A percentile compares a stretch with the other conserved stretches of the same genome.
phyloP scores from a whole-genome alignment of 441 rosid species.

The Populus hybrid region DNA sequence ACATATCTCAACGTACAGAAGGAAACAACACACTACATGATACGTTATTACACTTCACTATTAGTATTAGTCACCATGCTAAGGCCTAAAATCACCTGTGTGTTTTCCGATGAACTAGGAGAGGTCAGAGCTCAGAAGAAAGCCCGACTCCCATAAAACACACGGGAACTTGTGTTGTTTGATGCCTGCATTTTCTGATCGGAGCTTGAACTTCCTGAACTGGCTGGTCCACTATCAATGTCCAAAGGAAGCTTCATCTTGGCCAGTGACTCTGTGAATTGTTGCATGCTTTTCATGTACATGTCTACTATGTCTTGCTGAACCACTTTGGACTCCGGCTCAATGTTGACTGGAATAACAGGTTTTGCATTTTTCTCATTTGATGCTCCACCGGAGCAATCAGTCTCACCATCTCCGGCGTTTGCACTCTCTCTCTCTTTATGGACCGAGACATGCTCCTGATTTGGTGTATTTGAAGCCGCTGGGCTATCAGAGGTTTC shows the following conservation, averaged over 20 bases:
- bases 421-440: constrained; percentile 38
- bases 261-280: constrained; percentile 95
- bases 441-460: constrained; percentile 41
- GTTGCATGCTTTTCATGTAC: constrained; percentile 99
- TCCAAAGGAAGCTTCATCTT: constrained; percentile 98
- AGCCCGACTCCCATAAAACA: constrained; percentile 96
- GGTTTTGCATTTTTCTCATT: constrained; percentile 48
- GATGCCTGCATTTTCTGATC: constrained; percentile 67
- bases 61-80: constrained; percentile 65
- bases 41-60: constrained; percentile 53
- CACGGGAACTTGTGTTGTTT: constrained; percentile 70
- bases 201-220: constrained; percentile 79
- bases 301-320: constrained; percentile 96
- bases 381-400: constrained; percentile 44
- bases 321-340: constrained; percentile 70
- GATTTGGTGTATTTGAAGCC: constrained; percentile 45
- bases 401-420: constrained; percentile 42
- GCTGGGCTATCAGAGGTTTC: constrained; percentile 46
- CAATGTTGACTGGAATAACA: constrained; percentile 45
- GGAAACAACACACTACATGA: constrained; percentile 52
- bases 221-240: constrained; percentile 64
- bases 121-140: constrained; percentile 67
- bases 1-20: constrained; percentile 45
- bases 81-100: constrained; percentile 60
- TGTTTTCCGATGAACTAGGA: constrained; percentile 35